Percentiles rank a stretch among this genome's conserved stretches.
Conservation (phyloP, 139 green algal genomes). For the Zygnema circumcarinatum region DNA sequence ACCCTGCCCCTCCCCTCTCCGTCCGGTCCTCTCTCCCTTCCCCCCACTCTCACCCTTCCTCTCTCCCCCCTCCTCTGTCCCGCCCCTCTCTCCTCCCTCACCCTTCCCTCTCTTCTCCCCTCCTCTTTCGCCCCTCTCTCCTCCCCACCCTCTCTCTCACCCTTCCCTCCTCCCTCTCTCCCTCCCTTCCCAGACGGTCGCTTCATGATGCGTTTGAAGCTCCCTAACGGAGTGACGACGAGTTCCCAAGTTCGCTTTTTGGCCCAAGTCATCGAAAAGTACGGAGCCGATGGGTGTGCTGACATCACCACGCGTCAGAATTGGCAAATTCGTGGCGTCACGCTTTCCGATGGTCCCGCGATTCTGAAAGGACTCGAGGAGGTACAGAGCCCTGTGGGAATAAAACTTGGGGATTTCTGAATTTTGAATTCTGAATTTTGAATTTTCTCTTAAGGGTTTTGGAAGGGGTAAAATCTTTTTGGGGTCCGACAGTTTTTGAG, state of each 20-base stretch:
- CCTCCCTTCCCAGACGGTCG: constrained; percentile 65
- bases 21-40: background rate
- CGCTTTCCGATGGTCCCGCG: constrained; percentile 66
- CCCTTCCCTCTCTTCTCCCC: background rate
- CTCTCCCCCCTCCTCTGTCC: background rate
- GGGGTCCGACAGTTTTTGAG: no score
- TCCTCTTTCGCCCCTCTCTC: background rate
- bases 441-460: no score
- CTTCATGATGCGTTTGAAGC: constrained; percentile 98
- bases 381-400: no score
- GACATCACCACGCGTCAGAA: constrained; percentile 98
- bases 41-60: background rate
- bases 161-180: background rate
- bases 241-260: constrained; percentile 70
- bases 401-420: no score
- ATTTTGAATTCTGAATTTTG: no score
- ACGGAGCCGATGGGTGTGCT: constrained; percentile 85
- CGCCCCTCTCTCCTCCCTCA: background rate
- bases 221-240: constrained; percentile 89
- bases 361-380: constrained; percentile 73
- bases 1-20: background rate
- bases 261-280: constrained; percentile 72
- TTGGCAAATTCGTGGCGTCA: constrained; percentile 92
- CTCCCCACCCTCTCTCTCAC: background rate
- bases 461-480: no score